Base-by-base conservation (phyloP, 164 flowering plant genomes). In the Sedum album region DNA sequence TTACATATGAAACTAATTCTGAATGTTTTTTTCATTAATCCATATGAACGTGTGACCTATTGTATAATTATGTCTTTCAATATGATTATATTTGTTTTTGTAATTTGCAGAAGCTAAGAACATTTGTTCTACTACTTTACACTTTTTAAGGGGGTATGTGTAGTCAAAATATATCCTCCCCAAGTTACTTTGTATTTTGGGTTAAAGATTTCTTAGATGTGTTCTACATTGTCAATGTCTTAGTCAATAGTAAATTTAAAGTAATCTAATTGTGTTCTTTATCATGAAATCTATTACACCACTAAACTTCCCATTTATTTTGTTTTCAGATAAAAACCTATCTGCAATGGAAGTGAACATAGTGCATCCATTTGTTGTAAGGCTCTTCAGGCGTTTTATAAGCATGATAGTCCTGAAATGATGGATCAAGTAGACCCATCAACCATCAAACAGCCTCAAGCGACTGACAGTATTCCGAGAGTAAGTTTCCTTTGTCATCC, bases 301-400 rank as follows among this genome's bases (percentile, higher is more conserved):
- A 26, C 62, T 57, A 28, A 57, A 28, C 13, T 57, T 57, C 26
- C 33, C 20, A 13, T 11, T 57, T 28, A 4, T 15, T 57, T 26
- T 23, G 33, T 18, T 67, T 77, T 75, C 89, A 92, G 96, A 83
- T 90, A 11, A 83, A 82, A 79, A 83, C 89, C 73, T 93, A 46
- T 90, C 98, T 48, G 98, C 98, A 1, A 93, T 93, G 95, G 98
- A 93, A 79, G 95, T 88, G 74, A 90, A 93, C 73, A 84, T 90
- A 68, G 88, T 93, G 67, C 86, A 93, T 1, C 93, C 95, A 39
- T 90, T 93, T 76, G 77, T 89, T 70, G 87, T 85, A 69, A 85
- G 89, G 82, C 96, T 25, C 76, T 93, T 5, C 86, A 88, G 75
- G 88, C 95, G 68, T 90, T 90, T 71, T 85, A 86, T 73, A 90